These are phyloP conservation scores for Gloeophyllum trabeum DNA, from an alignment of 768 basidiomycete genomes.

Conservation along the genomic window DNA sequence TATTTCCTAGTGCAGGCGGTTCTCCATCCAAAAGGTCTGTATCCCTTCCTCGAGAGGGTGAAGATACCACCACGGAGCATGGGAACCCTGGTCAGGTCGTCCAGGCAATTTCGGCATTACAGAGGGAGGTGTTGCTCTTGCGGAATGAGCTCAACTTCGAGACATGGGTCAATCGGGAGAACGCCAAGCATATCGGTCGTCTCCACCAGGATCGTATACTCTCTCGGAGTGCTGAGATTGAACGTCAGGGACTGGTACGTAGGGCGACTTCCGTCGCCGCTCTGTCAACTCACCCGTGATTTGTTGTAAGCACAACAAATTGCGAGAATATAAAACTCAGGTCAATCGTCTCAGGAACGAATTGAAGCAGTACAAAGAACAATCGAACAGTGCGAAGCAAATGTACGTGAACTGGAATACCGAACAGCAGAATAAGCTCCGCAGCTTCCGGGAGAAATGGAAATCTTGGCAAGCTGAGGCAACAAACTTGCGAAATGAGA, in stretches of 20 bases:
- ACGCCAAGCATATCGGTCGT: slow-evolving; percentile 72
- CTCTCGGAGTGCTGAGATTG: slow-evolving; percentile 66
- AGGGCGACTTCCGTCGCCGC: background rate
- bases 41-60: slow-evolving; percentile 11
- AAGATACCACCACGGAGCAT: slow-evolving; percentile 2
- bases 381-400: slow-evolving; percentile 61
- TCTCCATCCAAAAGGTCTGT: slow-evolving; percentile 14
- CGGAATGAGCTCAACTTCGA: slow-evolving; percentile 81
- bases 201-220: slow-evolving; percentile 65
- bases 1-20: slow-evolving; percentile 21
- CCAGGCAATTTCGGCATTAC: slow-evolving; percentile 59
- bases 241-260: slow-evolving; percentile 71
- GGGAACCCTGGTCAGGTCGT: slow-evolving; percentile 34
- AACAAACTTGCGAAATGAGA: slow-evolving; percentile 50
- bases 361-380: slow-evolving; percentile 60
- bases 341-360: slow-evolving; percentile 58
- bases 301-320: slow-evolving; percentile 57
- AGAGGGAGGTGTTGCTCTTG: slow-evolving; percentile 64
- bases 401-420: slow-evolving; percentile 80
- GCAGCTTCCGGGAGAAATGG: slow-evolving; percentile 69
- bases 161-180: slow-evolving; percentile 73
- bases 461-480: slow-evolving; percentile 66
- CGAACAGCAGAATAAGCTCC: slow-evolving; percentile 69
- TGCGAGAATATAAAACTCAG: slow-evolving; percentile 65
- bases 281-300: slow-evolving; percentile 6